phyloP scores from a whole-genome alignment of 495 filamentous ascomycete species.

The Staphylotrichum longicolle region DNA sequence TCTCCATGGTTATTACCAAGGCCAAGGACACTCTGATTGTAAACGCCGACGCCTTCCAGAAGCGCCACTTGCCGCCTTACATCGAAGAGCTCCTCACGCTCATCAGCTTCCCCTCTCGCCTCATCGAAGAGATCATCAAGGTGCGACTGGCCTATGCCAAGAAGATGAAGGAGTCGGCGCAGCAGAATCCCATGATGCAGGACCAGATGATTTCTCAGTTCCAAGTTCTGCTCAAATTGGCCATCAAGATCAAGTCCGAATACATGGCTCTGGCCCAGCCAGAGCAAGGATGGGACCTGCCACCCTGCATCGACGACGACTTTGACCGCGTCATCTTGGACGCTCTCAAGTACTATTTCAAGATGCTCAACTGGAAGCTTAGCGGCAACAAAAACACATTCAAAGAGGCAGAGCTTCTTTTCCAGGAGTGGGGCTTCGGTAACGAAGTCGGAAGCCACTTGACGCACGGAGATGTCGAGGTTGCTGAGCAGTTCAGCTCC shows the following conservation, averaged over 20 bases:
- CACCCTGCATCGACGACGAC: constrained; percentile 92
- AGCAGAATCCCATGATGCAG: constrained; percentile 84
- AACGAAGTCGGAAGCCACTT: constrained; percentile 87
- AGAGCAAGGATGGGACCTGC: constrained; percentile 91
- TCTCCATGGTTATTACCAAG: constrained; percentile 82
- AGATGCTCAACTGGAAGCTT: constrained; percentile 94
- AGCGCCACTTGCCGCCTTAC: constrained; percentile 91
- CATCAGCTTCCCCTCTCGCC: constrained; percentile 92
- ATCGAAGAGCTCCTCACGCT: constrained; percentile 94
- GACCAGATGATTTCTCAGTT: constrained; percentile 98
- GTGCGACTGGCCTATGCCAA: constrained; percentile 88
- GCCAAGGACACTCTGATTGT: constrained; percentile 88
- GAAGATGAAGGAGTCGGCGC: constrained; percentile 85
- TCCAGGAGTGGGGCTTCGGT: constrained; percentile 95
- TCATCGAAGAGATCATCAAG: constrained; percentile 95
- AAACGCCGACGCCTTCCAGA: constrained; percentile 80
- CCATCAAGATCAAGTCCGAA: constrained; percentile 85
- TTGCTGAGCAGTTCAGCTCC: constrained; percentile 96
- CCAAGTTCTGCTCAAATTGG: constrained; percentile 85
- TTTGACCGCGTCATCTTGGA: constrained; percentile 96
- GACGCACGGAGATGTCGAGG: constrained; percentile 90
- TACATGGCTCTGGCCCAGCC: constrained; percentile 81
- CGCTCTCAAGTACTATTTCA: constrained; percentile 95
- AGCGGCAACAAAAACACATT: constrained; percentile 98
- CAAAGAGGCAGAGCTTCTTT: constrained; percentile 95